Evolutionary conservation across 1,139 yeast genomes (phyloP), one percentile per base, ranked within the genome.

Genomic region (Suhomyces ambrosiae): DNA sequence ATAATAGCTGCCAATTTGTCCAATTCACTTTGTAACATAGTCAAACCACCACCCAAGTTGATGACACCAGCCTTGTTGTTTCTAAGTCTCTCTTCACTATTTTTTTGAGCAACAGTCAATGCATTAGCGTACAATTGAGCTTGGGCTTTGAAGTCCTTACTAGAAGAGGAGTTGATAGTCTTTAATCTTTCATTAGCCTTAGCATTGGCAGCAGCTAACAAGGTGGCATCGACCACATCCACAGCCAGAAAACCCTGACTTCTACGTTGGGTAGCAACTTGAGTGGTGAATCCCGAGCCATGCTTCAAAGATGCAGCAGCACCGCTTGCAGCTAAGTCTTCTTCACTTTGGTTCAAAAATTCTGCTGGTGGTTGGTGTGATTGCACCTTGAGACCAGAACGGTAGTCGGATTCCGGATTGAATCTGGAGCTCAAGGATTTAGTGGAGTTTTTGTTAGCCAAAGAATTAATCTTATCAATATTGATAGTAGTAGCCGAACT

Each of bases 21-120:
- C 45, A 92, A 79, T 56, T 90, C 96, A 17, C 72, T 74, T 46
- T 77, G 86, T 34, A 86, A 72, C 74, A 90, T 80, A 53, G 77
- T 79, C 49, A 87, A 73, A 3, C 97, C 97, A 49, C 96, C 96
- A 45, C 98, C 98, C 48, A 90, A 67, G 54, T 88, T 76, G 51
- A 88, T 73, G 56, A 82, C 74, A 33, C 87, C 88, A 32, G 62
- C 53, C 40, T 65, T 62, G 48, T 63, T 54, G 38, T 48, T 56
- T 40, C 68, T 75, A 41, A 77, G 56, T 51, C 89, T 72, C 51
- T 76, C 80, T 40, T 74, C 75, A 40, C 76, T 65, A 48, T 80
- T 77, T 50, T 76, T 75, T 56, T 85, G 86, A 2, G 96, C 97
- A 49, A 85, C 65, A 7, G 83, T 76, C 42, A 71, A 64, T 1